These are phyloP conservation scores for Eutypa lata DNA, from an alignment of 2,329 filamentous ascomycete genomes.

Conservation along the genomic window DNA sequence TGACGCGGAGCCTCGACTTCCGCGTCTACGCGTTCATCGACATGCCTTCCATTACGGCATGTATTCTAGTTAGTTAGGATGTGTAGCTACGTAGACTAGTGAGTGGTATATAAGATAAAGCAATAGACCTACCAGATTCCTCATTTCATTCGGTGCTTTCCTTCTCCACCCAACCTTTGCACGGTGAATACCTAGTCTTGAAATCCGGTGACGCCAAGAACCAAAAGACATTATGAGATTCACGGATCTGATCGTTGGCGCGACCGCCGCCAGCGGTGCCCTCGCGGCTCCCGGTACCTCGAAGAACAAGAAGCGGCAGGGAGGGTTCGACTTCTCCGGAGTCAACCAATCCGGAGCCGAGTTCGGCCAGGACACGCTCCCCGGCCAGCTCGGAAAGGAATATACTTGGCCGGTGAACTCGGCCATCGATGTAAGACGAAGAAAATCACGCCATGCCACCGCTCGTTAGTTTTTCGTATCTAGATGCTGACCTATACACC, in stretches of 20 bases:
- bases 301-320: conserved; percentile 30
- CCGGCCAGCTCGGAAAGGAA: conserved; percentile 54
- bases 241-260: conserved; percentile 27
- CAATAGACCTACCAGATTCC: background rate
- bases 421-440: conserved; percentile 31
- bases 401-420: conserved; percentile 57
- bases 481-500: conserved; percentile 1
- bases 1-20: conserved; percentile 24
- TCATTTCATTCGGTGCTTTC: background rate
- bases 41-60: no score
- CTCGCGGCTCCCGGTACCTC: conserved; percentile 25
- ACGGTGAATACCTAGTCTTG: conserved; percentile 5
- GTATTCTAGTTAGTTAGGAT: no score
- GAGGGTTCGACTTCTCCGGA: conserved; percentile 33
- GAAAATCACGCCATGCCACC: no score
- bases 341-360: conserved; percentile 52
- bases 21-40: conserved; percentile 9
- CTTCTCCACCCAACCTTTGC: no score
- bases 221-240: conserved; percentile 29
- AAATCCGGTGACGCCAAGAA: background rate
- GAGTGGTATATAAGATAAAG: conserved; percentile 9
- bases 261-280: conserved; percentile 26
- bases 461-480: no score
- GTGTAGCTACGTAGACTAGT: background rate
- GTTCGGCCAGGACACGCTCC: conserved; percentile 54